phyloP scores from a whole-genome alignment of 140 eudicot species.

The Flaveria floridana region DNA sequence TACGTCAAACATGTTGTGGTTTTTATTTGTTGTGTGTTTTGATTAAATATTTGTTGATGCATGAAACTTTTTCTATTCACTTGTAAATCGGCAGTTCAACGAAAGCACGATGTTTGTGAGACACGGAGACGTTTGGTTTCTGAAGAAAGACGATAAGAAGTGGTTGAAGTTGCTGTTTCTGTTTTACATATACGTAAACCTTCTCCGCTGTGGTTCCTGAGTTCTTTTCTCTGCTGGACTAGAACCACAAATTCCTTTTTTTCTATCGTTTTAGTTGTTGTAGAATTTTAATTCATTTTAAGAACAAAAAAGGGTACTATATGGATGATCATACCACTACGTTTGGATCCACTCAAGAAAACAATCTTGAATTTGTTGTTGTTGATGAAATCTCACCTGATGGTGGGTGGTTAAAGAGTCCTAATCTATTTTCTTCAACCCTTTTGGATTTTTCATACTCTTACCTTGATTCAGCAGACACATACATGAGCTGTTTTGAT shows the following conservation, averaged over 20 bases:
- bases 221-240: background rate
- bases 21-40: too few species aligned
- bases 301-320: background rate
- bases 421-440: constrained; percentile 33
- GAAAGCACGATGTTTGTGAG: constrained; percentile 49
- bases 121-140: constrained; percentile 47
- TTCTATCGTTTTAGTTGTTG: background rate
- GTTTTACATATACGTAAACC: constrained; percentile 51
- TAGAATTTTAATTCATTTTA: background rate
- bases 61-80: constrained; percentile 3
- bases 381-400: constrained; percentile 43
- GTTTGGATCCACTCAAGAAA: constrained; percentile 34
- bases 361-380: constrained; percentile 37
- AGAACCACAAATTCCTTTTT: background rate
- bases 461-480: constrained; percentile 32
- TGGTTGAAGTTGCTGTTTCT: constrained; percentile 51
- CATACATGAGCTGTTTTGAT: constrained; percentile 26
- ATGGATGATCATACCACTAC: constrained; percentile 37
- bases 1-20: constrained; percentile 16
- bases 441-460: constrained; percentile 38
- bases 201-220: constrained; percentile 52
- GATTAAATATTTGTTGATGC: background rate
- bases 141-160: constrained; percentile 50
- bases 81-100: constrained; percentile 43
- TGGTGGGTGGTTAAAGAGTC: constrained; percentile 27